Evolutionary conservation across 768 basidiomycete genomes (phyloP), one percentile per base, ranked within the genome.

Genomic region (Dentipellis fragilis): DNA sequence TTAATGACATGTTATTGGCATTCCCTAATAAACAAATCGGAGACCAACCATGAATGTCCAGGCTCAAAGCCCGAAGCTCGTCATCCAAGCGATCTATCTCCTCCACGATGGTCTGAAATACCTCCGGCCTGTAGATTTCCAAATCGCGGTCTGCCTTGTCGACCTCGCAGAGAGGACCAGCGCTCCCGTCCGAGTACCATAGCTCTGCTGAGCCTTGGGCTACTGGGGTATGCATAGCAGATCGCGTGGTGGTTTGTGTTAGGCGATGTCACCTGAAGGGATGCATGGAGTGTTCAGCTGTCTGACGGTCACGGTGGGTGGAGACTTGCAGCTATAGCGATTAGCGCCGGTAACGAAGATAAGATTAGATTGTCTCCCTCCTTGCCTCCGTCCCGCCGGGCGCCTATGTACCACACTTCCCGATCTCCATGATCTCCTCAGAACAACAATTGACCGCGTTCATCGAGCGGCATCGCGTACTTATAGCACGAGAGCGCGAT

Each of bases 401-500:
- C 14, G 14, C 40, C 19, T 42, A 42, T 9, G 3, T 42, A 34
- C 29, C 19, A 8, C 6, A 2, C 19, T 10, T 16, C 16, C 12
- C 14, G 9, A 34, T 29, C 17, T 22, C 7, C 42, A 51, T 39
- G 55, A 55, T 52, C 51, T 39, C 68, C 16, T 55, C 66, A 50
- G 72, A 72, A 19, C 54, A 55, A 34, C 59, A 68, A 38, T 63
- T 87, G 11, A 67, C 67, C 8, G 72, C 73, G 1, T 94, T 93
- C 70, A 75, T 93, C 50, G 69, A 77, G 16, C 77, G 83, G 16
- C 89, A 93, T 48, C 74, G 81, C 19, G 58, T 71, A 4, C 77
- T 98, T 16, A 76, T 96, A 5, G 62, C 75, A 10, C 72, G 71
- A 55, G 95, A 98, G 70, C 80, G 88, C 29, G 77, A 82, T 45